Conservation (phyloP, 148 eudicot genomes). For the Camellia granthamiana region DNA sequence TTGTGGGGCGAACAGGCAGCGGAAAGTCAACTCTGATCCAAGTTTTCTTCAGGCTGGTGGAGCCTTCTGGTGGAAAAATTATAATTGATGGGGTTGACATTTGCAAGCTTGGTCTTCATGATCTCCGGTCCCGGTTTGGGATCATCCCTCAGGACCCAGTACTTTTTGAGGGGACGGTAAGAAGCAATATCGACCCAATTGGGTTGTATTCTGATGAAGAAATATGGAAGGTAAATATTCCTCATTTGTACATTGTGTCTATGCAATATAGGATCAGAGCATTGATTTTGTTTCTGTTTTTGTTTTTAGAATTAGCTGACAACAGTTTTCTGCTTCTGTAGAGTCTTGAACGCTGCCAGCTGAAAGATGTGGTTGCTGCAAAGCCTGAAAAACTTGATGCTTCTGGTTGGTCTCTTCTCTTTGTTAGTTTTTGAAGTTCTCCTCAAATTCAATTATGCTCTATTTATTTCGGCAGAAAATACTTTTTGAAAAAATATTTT, state of each 20-base stretch:
- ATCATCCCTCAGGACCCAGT: slow-evolving; percentile 63
- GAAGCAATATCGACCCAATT: slow-evolving; percentile 53
- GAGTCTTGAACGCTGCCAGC: slow-evolving; percentile 49
- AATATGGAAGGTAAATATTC: slow-evolving; percentile 44
- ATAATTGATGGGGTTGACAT: slow-evolving; percentile 46
- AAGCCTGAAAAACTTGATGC: slow-evolving; percentile 41
- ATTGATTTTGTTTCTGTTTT: not conserved
- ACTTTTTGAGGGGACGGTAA: slow-evolving; percentile 49
- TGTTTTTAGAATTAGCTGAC: not conserved
- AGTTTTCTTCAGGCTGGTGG: slow-evolving; percentile 46
- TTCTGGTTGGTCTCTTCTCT: slow-evolving; percentile 18
- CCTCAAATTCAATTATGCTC: not conserved
- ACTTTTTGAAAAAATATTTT: not conserved
- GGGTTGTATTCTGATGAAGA: slow-evolving; percentile 46
- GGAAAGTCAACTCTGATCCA: slow-evolving; percentile 54
- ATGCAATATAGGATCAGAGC: no score
- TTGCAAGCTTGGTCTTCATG: slow-evolving; percentile 47
- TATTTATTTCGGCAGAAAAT: not conserved
- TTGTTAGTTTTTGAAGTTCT: not conserved
- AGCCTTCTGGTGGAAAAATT: slow-evolving; percentile 43
- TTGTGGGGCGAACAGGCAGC: slow-evolving; percentile 61
- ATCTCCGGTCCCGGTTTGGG: slow-evolving; percentile 47
- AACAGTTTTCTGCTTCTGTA: slow-evolving; percentile 12
- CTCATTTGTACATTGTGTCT: not conserved
- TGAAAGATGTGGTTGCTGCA: slow-evolving; percentile 41